These are phyloP conservation scores for Podila minutissima DNA, from an alignment of 192 early-diverging fungal genomes.

Conservation along the genomic window DNA sequence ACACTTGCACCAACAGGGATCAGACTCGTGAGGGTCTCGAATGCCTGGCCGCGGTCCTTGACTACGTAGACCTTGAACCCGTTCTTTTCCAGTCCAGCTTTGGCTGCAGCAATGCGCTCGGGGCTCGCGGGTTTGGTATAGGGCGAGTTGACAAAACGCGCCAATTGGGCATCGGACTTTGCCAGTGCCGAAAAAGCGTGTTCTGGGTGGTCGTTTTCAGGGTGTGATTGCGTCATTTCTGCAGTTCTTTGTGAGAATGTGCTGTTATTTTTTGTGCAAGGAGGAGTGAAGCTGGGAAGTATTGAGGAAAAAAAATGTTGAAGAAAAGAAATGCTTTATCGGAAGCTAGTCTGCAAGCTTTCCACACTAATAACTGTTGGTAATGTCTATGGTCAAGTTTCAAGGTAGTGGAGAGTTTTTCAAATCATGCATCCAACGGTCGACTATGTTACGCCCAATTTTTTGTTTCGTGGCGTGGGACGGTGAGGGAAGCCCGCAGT, in stretches of 20 bases:
- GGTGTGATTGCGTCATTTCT: constrained; percentile 12
- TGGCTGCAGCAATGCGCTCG: constrained; percentile 31
- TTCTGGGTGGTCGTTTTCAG: constrained; percentile 37
- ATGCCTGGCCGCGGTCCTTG: constrained; percentile 29
- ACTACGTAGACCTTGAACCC: constrained; percentile 47
- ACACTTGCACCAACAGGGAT: constrained; percentile 46
- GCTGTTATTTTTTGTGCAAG: not conserved
- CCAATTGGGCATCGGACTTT: constrained; percentile 40
- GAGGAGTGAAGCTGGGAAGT: not conserved
- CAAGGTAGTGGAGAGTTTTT: too few species aligned
- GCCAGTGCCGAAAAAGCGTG: constrained; percentile 36
- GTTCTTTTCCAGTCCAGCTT: constrained; percentile 43
- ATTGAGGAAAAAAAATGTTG: not conserved
- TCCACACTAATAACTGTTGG: too few species aligned
- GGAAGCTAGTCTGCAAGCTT: too few species aligned
- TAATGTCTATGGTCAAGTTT: too few species aligned
- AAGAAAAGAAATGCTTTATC: too few species aligned
- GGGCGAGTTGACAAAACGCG: constrained; percentile 13
- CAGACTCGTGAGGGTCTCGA: constrained; percentile 43
- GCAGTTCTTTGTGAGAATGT: not conserved
- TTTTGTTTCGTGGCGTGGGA: not conserved
- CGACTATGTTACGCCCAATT: too few species aligned
- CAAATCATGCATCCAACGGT: too few species aligned
- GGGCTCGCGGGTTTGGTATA: constrained; percentile 27
- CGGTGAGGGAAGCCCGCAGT: not conserved